Percentiles rank a stretch among this genome's conserved stretches.
Conservation (phyloP, 192 early-diverging fungal species). For the Coemansia sp. region DNA sequence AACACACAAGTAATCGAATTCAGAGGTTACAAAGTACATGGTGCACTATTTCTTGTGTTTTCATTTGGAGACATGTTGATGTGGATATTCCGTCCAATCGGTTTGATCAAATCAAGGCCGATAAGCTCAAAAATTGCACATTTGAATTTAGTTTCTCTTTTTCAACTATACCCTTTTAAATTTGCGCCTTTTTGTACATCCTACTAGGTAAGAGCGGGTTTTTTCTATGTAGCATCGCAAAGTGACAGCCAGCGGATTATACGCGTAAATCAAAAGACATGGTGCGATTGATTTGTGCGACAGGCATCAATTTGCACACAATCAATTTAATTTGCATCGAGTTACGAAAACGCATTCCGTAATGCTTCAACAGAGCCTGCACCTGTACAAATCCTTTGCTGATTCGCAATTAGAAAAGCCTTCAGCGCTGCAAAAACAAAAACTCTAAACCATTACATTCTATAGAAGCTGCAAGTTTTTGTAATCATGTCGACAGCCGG, state of each 20-base stretch:
- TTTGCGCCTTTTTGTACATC: neutral
- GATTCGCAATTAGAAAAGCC: neutral
- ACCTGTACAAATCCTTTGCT: too few relatives aligned
- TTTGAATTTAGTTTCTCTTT: neutral
- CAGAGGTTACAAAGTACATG: neutral
- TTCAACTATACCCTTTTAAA: neutral
- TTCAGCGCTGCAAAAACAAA: neutral
- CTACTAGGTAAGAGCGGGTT: neutral
- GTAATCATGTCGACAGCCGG: slow-evolving; percentile 55
- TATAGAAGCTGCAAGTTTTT: slow-evolving; percentile 21
- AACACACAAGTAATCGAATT: neutral
- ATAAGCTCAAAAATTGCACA: neutral
- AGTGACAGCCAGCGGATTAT: neutral
- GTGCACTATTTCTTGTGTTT: neutral
- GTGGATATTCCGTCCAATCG: too few relatives aligned
- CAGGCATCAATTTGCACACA: too few relatives aligned
- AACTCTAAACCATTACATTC: neutral
- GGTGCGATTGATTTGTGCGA: too few relatives aligned
- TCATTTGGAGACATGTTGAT: neutral
- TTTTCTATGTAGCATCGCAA: neutral
- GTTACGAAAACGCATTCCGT: too few relatives aligned
- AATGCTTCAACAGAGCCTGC: too few relatives aligned
- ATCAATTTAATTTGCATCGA: too few relatives aligned
- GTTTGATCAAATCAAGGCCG: too few relatives aligned
- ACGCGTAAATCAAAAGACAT: neutral